These are phyloP conservation scores for Trametes elegans DNA, from an alignment of 768 basidiomycete species.

Conservation along the genomic window DNA sequence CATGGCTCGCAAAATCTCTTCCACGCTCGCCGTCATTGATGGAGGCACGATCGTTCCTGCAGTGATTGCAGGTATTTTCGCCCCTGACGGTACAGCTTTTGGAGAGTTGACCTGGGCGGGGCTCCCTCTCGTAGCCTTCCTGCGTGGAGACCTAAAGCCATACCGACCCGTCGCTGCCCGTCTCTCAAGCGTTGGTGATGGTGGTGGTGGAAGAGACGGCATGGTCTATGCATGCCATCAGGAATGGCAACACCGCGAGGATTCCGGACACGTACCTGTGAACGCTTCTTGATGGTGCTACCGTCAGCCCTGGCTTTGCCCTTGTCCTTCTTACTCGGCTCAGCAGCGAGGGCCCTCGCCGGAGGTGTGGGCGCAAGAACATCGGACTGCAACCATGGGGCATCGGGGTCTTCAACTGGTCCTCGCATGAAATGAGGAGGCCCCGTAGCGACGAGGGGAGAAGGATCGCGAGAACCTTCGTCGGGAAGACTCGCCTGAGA, in stretches of 20 bases:
- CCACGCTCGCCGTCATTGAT: slow-evolving; percentile 4
- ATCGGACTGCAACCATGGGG: slow-evolving; percentile 8
- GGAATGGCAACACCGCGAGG: background rate
- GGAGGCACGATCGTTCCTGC: background rate
- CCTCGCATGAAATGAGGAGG: background rate
- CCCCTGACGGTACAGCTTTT: background rate
- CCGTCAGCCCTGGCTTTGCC: background rate
- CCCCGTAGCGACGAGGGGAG: background rate
- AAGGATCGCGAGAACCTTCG: slow-evolving; percentile 6
- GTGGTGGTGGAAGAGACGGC: background rate
- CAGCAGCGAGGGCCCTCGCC: background rate
- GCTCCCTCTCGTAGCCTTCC: background rate
- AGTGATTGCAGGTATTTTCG: background rate
- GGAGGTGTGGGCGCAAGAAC: background rate
- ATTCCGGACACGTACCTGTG: background rate
- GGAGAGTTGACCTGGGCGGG: background rate
- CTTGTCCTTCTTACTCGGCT: background rate
- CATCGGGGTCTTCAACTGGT: slow-evolving; percentile 4
- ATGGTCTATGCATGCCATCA: background rate
- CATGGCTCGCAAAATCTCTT: slow-evolving; percentile 10
- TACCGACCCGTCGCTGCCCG: background rate
- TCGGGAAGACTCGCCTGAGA: slow-evolving; percentile 21
- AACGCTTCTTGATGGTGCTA: slow-evolving; percentile 1
- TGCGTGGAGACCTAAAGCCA: background rate
- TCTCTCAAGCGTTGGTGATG: slow-evolving; percentile 9